Evolutionary conservation across 2,329 filamentous ascomycete genomes (phyloP).

Genomic region (Sporothrix brasiliensis): DNA sequence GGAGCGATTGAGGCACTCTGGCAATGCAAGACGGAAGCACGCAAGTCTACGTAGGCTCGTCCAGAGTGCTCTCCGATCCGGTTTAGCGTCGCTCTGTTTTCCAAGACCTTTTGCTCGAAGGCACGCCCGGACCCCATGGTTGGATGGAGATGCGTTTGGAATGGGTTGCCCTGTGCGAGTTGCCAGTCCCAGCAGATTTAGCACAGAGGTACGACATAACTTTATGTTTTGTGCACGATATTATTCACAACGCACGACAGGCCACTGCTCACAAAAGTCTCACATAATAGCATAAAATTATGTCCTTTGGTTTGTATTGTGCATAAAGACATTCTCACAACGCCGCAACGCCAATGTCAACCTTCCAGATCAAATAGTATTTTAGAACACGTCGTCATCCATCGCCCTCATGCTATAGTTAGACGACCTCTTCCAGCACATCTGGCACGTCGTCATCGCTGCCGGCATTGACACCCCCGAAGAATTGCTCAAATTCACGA

Average conservation of each 20-base stretch:
- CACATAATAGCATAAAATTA: background rate
- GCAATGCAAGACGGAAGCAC: background rate
- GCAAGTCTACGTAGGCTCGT: background rate
- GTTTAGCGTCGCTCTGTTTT: slow-evolving; percentile 11
- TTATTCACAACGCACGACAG: background rate
- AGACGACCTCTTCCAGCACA: background rate
- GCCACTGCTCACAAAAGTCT: no score
- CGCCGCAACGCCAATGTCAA: background rate
- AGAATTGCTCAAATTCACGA: background rate
- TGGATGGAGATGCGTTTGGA: background rate
- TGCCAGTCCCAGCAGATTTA: slow-evolving; percentile 18
- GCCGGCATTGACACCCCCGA: background rate
- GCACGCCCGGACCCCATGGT: slow-evolving; percentile 8
- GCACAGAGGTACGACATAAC: no score
- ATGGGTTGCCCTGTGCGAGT: slow-evolving; percentile 21
- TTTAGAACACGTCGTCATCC: background rate
- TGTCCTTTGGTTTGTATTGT: background rate
- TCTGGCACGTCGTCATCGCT: background rate
- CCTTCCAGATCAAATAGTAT: no score
- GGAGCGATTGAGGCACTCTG: slow-evolving; percentile 17
- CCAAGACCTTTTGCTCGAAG: background rate
- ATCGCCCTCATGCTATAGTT: background rate
- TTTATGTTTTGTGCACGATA: background rate
- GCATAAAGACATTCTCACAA: background rate
- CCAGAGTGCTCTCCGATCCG: slow-evolving; percentile 3